These are phyloP conservation scores for Bassia scoparia DNA, from an alignment of 148 eudicot species.

Conservation along the genomic window DNA sequence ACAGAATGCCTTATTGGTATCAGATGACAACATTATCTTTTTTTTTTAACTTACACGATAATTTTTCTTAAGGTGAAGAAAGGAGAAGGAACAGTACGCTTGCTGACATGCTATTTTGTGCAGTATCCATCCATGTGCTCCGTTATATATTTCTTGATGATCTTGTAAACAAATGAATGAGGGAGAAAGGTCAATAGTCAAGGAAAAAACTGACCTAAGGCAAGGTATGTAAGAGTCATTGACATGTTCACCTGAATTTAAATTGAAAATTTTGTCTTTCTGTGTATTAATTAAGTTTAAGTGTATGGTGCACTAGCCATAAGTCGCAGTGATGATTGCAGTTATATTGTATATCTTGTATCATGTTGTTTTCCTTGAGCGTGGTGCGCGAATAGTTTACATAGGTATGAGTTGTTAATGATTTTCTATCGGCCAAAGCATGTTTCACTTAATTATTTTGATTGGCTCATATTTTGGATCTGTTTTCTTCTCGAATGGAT, in stretches of 20 bases:
- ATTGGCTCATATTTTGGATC: background rate
- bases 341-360: too few relatives aligned
- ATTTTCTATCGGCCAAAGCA: too few relatives aligned
- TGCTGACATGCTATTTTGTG: conserved; percentile 82
- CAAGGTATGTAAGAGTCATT: conserved; percentile 58
- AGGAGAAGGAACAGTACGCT: conserved; percentile 73
- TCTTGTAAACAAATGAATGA: conserved; percentile 65
- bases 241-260: too few relatives aligned
- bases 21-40: background rate
- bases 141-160: conserved; percentile 85
- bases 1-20: background rate
- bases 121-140: conserved; percentile 78
- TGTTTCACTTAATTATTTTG: too few relatives aligned
- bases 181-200: conserved; percentile 44
- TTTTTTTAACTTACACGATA: background rate
- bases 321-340: too few relatives aligned
- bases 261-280: too few relatives aligned
- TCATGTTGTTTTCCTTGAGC: too few relatives aligned
- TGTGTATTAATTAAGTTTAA: too few relatives aligned
- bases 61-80: conserved; percentile 63
- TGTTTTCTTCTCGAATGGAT: background rate
- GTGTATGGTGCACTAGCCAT: too few relatives aligned
- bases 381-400: too few relatives aligned
- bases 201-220: conserved; percentile 65
- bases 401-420: too few relatives aligned